Percentiles rank a stretch among this genome's conserved stretches.
Evolutionary conservation across 148 eudicot species (phyloP).

Genomic region (Rhododendron ovatum): DNA sequence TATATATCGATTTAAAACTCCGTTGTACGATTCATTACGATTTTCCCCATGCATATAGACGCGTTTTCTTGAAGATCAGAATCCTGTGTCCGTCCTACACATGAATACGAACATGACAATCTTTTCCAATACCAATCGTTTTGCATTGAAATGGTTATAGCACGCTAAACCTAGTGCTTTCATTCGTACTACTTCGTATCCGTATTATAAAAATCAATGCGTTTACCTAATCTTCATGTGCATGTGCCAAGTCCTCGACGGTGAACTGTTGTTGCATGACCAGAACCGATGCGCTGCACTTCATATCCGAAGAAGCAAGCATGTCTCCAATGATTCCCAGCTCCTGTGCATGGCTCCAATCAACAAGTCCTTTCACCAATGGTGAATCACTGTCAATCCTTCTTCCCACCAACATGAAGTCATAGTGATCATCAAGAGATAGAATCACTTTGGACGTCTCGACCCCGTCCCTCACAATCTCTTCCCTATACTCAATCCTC

Average conservation of each 20-base stretch:
- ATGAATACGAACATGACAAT: neutral
- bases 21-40: neutral
- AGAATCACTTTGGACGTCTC: neutral
- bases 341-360: conserved; percentile 13
- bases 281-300: conserved; percentile 6
- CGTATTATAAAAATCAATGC: neutral
- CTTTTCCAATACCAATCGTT: neutral
- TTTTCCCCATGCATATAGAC: neutral
- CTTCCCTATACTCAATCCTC: conserved; percentile 4
- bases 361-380: conserved; percentile 9
- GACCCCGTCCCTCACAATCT: conserved; percentile 7
- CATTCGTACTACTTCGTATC: neutral
- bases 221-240: neutral
- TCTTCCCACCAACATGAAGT: conserved; percentile 14
- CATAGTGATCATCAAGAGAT: conserved; percentile 4
- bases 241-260: neutral
- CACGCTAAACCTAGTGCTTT: neutral
- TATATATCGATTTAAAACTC: too few species aligned
- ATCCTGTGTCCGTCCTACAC: neutral
- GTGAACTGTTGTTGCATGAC: conserved; percentile 19
- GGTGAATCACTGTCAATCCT: conserved; percentile 5
- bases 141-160: neutral
- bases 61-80: neutral
- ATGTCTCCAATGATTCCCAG: conserved; percentile 19
- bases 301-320: conserved; percentile 19